Conservation (phyloP, 371 early-diverging fungal genomes). For the Blastocladiella emersonii region DNA sequence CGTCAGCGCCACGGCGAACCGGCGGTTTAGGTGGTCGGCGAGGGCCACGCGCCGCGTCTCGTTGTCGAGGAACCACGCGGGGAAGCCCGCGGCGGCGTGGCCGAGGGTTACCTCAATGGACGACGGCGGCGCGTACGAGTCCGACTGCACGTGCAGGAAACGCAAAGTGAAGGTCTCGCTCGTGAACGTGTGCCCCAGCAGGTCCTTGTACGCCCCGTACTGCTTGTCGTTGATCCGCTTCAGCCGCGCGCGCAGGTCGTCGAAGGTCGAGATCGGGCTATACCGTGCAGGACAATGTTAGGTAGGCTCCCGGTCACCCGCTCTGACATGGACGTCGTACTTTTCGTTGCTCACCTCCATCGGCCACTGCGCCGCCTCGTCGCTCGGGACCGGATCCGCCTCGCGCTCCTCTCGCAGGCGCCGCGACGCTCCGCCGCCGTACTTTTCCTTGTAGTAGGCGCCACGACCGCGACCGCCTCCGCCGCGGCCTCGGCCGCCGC, state of each 20-base stretch:
- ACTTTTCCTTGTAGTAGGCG: slow-evolving; percentile 13
- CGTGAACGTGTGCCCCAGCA: background rate
- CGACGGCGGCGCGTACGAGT: slow-evolving; percentile 32
- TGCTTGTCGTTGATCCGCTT: slow-evolving; percentile 7
- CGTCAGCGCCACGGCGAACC: background rate
- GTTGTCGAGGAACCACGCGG: slow-evolving; percentile 10
- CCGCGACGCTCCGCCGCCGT: slow-evolving; percentile 7
- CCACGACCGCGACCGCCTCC: slow-evolving; percentile 7
- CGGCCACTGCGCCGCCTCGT: slow-evolving; percentile 1
- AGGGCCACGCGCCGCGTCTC: slow-evolving; percentile 15
- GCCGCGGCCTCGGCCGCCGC: no score
- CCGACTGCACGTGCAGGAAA: slow-evolving; percentile 24
- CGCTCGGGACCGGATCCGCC: background rate
- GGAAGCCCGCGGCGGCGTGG: slow-evolving; percentile 17
- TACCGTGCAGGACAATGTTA: background rate
- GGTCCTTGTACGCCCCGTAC: slow-evolving; percentile 16
- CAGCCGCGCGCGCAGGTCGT: background rate
- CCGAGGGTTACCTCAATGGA: slow-evolving; percentile 19
- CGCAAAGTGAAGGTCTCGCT: slow-evolving; percentile 15
- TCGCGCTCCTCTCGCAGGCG: background rate
- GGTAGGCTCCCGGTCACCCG: background rate
- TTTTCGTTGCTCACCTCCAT: background rate
- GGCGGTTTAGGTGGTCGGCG: slow-evolving; percentile 17
- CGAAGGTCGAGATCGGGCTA: background rate
- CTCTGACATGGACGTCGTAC: no score